Base-by-base conservation (phyloP, 495 filamentous ascomycete species). In the Penicilliopsis zonata region DNA sequence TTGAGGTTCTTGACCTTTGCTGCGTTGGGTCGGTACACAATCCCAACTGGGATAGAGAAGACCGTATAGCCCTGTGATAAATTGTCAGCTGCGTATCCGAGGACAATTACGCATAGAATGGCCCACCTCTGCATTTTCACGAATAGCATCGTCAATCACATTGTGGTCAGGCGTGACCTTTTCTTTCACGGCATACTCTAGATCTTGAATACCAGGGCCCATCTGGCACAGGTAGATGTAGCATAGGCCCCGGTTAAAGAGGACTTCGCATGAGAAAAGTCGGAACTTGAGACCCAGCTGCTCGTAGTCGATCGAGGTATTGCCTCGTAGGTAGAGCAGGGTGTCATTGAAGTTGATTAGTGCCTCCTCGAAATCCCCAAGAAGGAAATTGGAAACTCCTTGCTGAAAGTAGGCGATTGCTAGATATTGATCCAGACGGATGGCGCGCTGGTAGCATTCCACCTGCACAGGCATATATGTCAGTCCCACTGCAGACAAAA, bases 301-400 rank as follows among this genome's bases (percentile, higher is more conserved):
- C 41, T 94, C 87, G 52, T 99, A 99, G 60, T 99, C 86, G 63
- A 99, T 99, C 50, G 82, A 81, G 25, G 84, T 86, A 55, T 99
- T 96, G 28, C 90, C 90, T 44, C 90, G 76, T 33, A 99, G 76
- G 55, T 95, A 96, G 18, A 94, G 63, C 34, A 99, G 63, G 3
- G 92, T 94, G 43, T 99, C 90, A 59, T 99, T 99, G 73, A 99
- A 99, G 61, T 99, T 96, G 32, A 86, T 86, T 38, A 96, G 63
- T 30, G 90, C 90, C 57, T 96, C 92, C 47, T 95, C 87, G 51
- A 95, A 99, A 53, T 99, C 92, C 34, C 86, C 87, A 20, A 95
- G 69, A 31, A 99, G 63, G 63, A 99, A 99, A 56, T 96, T 99
- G 21, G 92, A 96, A 1, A 99, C 90, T 16, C 90, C 90, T 58